A percentile compares a stretch with the other conserved stretches of the same genome.
These are phyloP conservation scores for Fomitopsis serialis DNA, from an alignment of 768 basidiomycete genomes.

Conservation along the genomic window DNA sequence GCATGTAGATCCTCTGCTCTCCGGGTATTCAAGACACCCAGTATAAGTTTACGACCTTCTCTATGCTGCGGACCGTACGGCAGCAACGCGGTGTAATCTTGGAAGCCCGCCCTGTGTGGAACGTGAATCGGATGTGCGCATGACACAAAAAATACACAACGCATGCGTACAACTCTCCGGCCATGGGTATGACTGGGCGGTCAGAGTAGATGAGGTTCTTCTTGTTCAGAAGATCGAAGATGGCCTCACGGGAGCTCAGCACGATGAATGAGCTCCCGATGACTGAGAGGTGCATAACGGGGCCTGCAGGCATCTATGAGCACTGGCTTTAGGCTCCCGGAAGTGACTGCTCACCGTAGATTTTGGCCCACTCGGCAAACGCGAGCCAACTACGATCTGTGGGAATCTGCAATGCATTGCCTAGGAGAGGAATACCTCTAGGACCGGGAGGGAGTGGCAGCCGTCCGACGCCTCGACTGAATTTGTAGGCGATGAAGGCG, in stretches of 20 bases:
- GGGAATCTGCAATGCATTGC: slow-evolving; percentile 15
- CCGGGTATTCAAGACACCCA: neutral
- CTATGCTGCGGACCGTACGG: slow-evolving; percentile 16
- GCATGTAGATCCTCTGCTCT: neutral
- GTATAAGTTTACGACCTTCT: slow-evolving; percentile 12
- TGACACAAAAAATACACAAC: slow-evolving; percentile 21
- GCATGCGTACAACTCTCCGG: slow-evolving; percentile 58
- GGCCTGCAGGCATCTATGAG: slow-evolving; percentile 10
- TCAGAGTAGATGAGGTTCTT: slow-evolving; percentile 16
- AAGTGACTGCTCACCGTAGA: neutral
- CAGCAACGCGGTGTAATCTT: slow-evolving; percentile 6
- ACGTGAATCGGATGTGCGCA: neutral
- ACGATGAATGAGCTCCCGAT: slow-evolving; percentile 12
- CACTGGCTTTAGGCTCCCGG: no score
- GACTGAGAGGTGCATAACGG: slow-evolving; percentile 12
- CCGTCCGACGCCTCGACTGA: neutral
- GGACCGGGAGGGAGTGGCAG: slow-evolving; percentile 19
- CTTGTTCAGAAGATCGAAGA: slow-evolving; percentile 17
- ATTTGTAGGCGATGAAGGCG: neutral
- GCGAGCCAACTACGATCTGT: neutral
- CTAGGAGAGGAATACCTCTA: slow-evolving; percentile 18
- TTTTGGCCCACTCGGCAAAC: slow-evolving; percentile 4
- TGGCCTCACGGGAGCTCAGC: slow-evolving; percentile 5
- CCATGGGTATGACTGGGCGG: slow-evolving; percentile 46
- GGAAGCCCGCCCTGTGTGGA: slow-evolving; percentile 4